A percentile compares a stretch with the other conserved stretches of the same genome.
Conservation (phyloP, 495 filamentous ascomycete genomes). For the Peziza echinospora region DNA sequence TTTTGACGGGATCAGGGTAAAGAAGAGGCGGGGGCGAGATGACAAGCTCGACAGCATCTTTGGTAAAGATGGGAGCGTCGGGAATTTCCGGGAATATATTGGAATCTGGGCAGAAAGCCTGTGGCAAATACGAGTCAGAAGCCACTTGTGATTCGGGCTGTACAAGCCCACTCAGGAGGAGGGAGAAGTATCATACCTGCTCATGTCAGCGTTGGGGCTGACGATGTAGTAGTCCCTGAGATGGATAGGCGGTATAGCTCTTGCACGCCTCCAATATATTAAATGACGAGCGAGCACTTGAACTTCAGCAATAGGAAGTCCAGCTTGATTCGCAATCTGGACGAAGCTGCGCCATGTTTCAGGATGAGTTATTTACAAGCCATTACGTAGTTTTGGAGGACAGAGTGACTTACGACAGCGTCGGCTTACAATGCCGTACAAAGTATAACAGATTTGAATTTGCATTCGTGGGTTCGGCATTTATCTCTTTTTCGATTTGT, state of each 20-base stretch:
- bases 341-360: constrained; percentile 29
- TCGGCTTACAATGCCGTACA: constrained; percentile 62
- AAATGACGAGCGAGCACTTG: constrained; percentile 73
- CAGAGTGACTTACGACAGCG: constrained; percentile 37
- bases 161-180: background rate
- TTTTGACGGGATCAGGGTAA: constrained; percentile 61
- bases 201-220: constrained; percentile 71
- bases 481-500: constrained; percentile 33
- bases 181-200: constrained; percentile 21
- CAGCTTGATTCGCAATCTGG: constrained; percentile 50
- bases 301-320: constrained; percentile 55
- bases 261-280: constrained; percentile 82
- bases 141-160: background rate
- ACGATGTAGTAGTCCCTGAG: constrained; percentile 82
- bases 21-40: constrained; percentile 54
- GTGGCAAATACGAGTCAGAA: constrained; percentile 26
- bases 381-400: background rate
- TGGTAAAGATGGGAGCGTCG: constrained; percentile 55
- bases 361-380: constrained; percentile 2
- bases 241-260: constrained; percentile 78
- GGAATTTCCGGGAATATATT: constrained; percentile 56
- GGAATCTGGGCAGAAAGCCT: constrained; percentile 31
- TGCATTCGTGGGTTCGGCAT: constrained; percentile 47
- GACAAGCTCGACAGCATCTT: constrained; percentile 67
- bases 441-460: constrained; percentile 58